phyloP scores from a whole-genome alignment of 2,329 filamentous ascomycete genomes.

The Cryphonectria naterciae region DNA sequence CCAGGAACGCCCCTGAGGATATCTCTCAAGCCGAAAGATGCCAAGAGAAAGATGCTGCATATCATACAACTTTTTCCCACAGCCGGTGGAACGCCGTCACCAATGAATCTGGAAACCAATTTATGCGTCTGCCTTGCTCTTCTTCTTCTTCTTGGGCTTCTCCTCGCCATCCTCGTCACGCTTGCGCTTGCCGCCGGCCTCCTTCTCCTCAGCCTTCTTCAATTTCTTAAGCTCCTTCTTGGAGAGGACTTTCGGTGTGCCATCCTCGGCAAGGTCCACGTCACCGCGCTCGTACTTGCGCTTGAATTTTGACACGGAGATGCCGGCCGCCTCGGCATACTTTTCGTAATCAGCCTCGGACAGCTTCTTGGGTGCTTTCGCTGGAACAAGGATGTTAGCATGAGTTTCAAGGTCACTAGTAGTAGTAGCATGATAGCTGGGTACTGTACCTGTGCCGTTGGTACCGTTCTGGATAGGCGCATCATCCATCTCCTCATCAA shows the following conservation, averaged over 20 bases:
- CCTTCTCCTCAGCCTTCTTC: conserved; percentile 64
- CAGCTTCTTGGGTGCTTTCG: conserved; percentile 45
- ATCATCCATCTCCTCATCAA: conserved; percentile 35
- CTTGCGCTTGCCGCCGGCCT: conserved; percentile 73
- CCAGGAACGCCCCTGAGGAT: conserved; percentile 30
- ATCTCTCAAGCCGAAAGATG: conserved; percentile 30
- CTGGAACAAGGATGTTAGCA: conserved; percentile 35
- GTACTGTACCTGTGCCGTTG: conserved; percentile 21
- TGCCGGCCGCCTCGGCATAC: conserved; percentile 67
- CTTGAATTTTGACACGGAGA: conserved; percentile 77
- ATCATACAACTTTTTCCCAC: conserved; percentile 27
- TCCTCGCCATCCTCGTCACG: conserved; percentile 69
- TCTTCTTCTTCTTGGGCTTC: conserved; percentile 57
- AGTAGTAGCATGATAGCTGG: conserved; percentile 34
- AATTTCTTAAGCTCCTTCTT: conserved; percentile 79
- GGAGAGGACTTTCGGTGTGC: conserved; percentile 68
- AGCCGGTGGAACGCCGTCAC: conserved; percentile 21
- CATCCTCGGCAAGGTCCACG: conserved; percentile 67
- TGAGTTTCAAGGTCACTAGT: conserved; percentile 29
- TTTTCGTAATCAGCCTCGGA: conserved; percentile 61
- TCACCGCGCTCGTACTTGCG: conserved; percentile 78
- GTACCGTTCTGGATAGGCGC: conserved; percentile 30
- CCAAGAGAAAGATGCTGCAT: conserved; percentile 25
- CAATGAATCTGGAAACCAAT: conserved; percentile 5
- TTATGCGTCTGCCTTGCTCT: conserved; percentile 33